phyloP scores from a whole-genome alignment of 2,329 filamentous ascomycete species.

The Scolecobasidium constrictum region DNA sequence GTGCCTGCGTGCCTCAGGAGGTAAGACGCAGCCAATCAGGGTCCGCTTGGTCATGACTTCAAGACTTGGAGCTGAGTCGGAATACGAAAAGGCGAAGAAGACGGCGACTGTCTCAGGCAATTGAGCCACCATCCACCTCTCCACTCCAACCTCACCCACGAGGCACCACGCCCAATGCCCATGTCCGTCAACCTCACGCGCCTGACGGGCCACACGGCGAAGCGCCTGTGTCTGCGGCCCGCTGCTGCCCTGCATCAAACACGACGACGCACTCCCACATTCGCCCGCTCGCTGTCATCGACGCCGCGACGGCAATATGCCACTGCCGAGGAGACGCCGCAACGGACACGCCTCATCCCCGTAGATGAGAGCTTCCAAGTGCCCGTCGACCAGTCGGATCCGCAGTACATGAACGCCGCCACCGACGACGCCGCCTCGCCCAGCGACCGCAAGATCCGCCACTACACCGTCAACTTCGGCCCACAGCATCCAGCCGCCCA shows the following conservation, averaged over 20 bases:
- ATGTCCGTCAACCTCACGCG: slow-evolving; percentile 65
- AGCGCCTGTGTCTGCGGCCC: slow-evolving; percentile 52
- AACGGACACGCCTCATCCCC: slow-evolving; percentile 50
- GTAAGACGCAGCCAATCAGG: not conserved
- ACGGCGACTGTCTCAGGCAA: not conserved
- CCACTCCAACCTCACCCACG: not conserved
- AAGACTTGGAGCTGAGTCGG: not conserved
- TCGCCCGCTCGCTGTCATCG: slow-evolving; percentile 55
- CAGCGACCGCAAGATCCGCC: slow-evolving; percentile 75
- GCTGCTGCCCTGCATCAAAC: too few species aligned
- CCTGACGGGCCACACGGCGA: slow-evolving; percentile 60
- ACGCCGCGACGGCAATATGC: slow-evolving; percentile 53
- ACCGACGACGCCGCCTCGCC: slow-evolving; percentile 32
- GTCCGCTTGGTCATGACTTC: too few species aligned
- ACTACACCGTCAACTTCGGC: slow-evolving; percentile 99
- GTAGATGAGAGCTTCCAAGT: slow-evolving; percentile 53
- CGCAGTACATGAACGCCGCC: slow-evolving; percentile 32
- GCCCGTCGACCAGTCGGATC: slow-evolving; percentile 33
- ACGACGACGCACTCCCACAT: slow-evolving; percentile 10
- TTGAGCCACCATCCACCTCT: slow-evolving; percentile 7
- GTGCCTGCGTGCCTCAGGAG: not conserved
- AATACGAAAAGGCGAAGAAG: not conserved
- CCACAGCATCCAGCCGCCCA: slow-evolving; percentile 97
- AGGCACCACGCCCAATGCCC: slow-evolving; percentile 22
- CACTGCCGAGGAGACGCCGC: slow-evolving; percentile 34